Conservation (phyloP, 2,329 filamentous ascomycete genomes). For the Emmonsia crescens region DNA sequence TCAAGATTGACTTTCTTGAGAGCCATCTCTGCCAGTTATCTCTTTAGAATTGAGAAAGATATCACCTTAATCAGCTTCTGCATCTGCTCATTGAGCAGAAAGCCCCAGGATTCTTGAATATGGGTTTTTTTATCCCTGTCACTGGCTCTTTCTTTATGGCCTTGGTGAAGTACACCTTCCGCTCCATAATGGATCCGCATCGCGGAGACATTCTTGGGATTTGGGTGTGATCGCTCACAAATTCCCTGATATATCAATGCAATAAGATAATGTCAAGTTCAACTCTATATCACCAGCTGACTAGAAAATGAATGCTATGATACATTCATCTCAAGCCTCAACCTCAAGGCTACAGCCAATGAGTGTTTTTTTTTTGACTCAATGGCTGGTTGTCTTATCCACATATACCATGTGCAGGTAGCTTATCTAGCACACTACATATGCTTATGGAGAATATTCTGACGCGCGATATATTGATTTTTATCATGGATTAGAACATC, state of each 20-base stretch:
- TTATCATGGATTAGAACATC: not conserved
- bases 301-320: no score
- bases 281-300: not conserved
- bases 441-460: not conserved
- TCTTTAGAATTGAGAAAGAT: no score
- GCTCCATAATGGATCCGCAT: no score
- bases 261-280: not conserved
- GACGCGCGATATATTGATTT: not conserved
- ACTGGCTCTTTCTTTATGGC: not conserved
- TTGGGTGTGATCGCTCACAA: not conserved
- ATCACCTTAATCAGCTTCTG: no score
- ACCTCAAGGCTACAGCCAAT: not conserved
- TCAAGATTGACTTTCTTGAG: no score
- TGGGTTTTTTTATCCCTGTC: no score
- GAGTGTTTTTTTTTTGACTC: not conserved
- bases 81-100: no score
- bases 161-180: not conserved
- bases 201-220: not conserved
- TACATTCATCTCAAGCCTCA: not conserved
- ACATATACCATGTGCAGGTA: not conserved
- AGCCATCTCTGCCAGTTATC: no score
- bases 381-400: not conserved
- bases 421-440: not conserved
- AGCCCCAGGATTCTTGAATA: no score
- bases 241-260: not conserved